Evolutionary conservation across 768 basidiomycete species (phyloP).

Genomic region (Tricholomella constricta): DNA sequence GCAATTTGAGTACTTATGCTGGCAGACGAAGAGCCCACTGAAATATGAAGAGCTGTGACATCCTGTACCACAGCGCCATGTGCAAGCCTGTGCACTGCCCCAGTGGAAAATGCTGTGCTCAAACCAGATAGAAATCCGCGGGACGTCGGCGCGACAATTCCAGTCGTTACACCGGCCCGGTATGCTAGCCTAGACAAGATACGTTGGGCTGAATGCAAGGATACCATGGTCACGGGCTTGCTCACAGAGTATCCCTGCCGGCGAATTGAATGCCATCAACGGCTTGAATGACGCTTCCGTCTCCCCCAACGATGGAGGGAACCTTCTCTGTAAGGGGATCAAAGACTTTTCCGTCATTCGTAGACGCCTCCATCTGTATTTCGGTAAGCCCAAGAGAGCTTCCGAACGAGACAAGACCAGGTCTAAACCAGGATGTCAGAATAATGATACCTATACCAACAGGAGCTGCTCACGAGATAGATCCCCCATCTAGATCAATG

Average conservation of each 20-base stretch:
- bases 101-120: conserved; percentile 63
- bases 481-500: conserved; percentile 72
- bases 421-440: conserved; percentile 14
- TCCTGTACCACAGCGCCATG: conserved; percentile 64
- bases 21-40: conserved; percentile 45
- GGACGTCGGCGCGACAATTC: conserved; percentile 60
- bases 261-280: conserved; percentile 71
- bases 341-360: conserved; percentile 63
- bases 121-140: conserved; percentile 63
- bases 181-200: conserved; percentile 57
- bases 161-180: conserved; percentile 59
- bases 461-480: conserved; percentile 38
- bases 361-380: conserved; percentile 67
- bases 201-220: neutral
- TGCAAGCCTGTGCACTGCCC: conserved; percentile 61
- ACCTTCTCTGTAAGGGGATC: conserved; percentile 50
- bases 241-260: conserved; percentile 70
- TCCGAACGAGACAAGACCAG: conserved; percentile 73
- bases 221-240: conserved; percentile 10
- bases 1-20: conserved; percentile 84
- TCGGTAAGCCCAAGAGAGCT: conserved; percentile 69
- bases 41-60: conserved; percentile 65
- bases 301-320: conserved; percentile 55
- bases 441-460: neutral
- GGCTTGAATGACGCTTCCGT: conserved; percentile 53